Evolutionary conservation across 1,139 yeast species (phyloP).

Genomic region (Geotrichum europaeum): DNA sequence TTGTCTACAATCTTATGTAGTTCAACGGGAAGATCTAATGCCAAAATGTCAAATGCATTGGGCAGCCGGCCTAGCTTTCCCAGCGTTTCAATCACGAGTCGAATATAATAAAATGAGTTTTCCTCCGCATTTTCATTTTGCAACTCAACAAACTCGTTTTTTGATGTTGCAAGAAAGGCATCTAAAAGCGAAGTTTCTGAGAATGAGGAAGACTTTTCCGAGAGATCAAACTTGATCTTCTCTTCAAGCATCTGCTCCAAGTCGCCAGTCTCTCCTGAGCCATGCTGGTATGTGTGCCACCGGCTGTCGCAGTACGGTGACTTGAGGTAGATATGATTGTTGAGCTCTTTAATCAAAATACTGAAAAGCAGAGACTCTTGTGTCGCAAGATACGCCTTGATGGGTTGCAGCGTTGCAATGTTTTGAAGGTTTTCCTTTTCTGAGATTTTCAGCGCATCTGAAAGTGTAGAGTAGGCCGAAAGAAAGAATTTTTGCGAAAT

Average conservation of each 20-base stretch:
- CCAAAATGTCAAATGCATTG: slow-evolving; percentile 52
- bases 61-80: slow-evolving; percentile 58
- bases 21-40: slow-evolving; percentile 45
- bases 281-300: slow-evolving; percentile 32
- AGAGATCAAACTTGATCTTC: slow-evolving; percentile 29
- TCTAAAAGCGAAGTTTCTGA: slow-evolving; percentile 35
- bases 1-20: slow-evolving; percentile 51
- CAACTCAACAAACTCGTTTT: slow-evolving; percentile 26
- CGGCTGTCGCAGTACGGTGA: slow-evolving; percentile 36
- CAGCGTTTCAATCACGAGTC: slow-evolving; percentile 52
- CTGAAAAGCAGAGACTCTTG: slow-evolving; percentile 63
- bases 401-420: slow-evolving; percentile 53
- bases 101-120: slow-evolving; percentile 53
- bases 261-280: slow-evolving; percentile 25
- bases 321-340: slow-evolving; percentile 64
- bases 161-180: slow-evolving; percentile 38
- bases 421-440: slow-evolving; percentile 57
- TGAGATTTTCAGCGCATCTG: slow-evolving; percentile 51
- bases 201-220: slow-evolving; percentile 25
- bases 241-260: slow-evolving; percentile 31
- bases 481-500: slow-evolving; percentile 64
- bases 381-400: slow-evolving; percentile 52
- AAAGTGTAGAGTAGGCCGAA: slow-evolving; percentile 59
- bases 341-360: slow-evolving; percentile 69
- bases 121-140: slow-evolving; percentile 34